A percentile compares a stretch with the other conserved stretches of the same genome.
Evolutionary conservation across 345 rosid species (phyloP).

Genomic region (Rhodamnia argentea): DNA sequence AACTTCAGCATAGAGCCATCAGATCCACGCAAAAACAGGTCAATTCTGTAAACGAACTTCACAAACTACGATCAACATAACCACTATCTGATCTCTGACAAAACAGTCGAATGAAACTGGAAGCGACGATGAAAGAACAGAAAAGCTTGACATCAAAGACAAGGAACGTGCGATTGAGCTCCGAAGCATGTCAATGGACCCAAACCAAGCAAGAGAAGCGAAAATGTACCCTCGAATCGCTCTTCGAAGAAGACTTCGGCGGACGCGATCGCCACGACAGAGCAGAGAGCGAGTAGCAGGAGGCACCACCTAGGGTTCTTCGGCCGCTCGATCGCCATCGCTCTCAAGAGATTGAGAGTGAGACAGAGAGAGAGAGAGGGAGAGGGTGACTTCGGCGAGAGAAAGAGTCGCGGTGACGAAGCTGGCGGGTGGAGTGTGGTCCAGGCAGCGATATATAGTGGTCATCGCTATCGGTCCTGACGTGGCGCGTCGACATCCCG

Average conservation of each 20-base stretch:
- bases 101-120: neutral
- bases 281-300: slow-evolving; percentile 19
- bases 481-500: neutral
- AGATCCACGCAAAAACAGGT: neutral
- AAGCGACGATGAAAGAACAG: neutral
- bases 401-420: neutral
- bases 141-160: neutral
- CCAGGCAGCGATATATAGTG: slow-evolving; percentile 3
- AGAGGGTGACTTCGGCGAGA: neutral
- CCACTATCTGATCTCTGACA: neutral
- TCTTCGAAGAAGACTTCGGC: slow-evolving; percentile 85
- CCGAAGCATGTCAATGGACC: neutral
- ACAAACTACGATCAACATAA: neutral
- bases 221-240: slow-evolving; percentile 62
- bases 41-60: neutral
- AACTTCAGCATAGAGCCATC: neutral
- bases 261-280: slow-evolving; percentile 30
- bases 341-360: neutral
- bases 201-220: neutral
- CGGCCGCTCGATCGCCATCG: slow-evolving; percentile 27
- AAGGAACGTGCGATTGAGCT: neutral
- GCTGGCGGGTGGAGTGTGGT: neutral
- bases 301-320: slow-evolving; percentile 20
- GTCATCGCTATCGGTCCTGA: neutral
- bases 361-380: neutral